Evolutionary conservation across 169 alveolate genomes (phyloP), one percentile per base, ranked within the genome.

Genomic region (Eimeria sp.): DNA sequence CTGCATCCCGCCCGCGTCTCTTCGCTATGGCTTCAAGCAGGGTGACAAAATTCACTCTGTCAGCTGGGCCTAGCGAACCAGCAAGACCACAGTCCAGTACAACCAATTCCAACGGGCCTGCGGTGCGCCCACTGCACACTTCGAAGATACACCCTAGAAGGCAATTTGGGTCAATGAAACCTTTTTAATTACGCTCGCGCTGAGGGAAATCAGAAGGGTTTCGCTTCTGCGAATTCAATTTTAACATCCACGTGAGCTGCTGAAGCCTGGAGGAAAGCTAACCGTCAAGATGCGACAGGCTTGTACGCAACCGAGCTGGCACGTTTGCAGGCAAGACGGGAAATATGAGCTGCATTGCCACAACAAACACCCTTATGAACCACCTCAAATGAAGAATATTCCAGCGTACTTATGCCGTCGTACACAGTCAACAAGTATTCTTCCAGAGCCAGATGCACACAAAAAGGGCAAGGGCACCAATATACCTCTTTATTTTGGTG

Each of bases 41-140:
- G 5, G 84, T 57, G 57, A 83, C 95, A 30, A 94, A 94, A 63
- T 94, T 94, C 18, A 78, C 70, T 11, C 92, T 80, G 54, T 94
- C 96, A 27, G 94, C 82, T 51, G 30, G 84, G 11, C 61, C 58
- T 43, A 94, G 84, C n/a, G 84, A 89, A 45, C 78, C 84, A 43
- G 92, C 96, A 27, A 94, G 82, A 34, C 96, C 96, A 57, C 96
- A 94, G 96, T 94, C 96, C 83, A 94, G 82, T 27, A 94, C 82
- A 51, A 94, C 90, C 72, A 94, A 45, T 40, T 63, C 93, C 51
- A 94, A 14, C 16, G 63, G 87, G 73, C 73, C 95, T 67, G 65
- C 22, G 83, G 54, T 25, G 51, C 51, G n/a, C 87, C 20, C 34
- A 83, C 18, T 51, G 18, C 88, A 47, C 4, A 63, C 20, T 1